Evolutionary conservation across 2,329 filamentous ascomycete genomes (phyloP).

Genomic region (Emmonsiellopsis sp.): DNA sequence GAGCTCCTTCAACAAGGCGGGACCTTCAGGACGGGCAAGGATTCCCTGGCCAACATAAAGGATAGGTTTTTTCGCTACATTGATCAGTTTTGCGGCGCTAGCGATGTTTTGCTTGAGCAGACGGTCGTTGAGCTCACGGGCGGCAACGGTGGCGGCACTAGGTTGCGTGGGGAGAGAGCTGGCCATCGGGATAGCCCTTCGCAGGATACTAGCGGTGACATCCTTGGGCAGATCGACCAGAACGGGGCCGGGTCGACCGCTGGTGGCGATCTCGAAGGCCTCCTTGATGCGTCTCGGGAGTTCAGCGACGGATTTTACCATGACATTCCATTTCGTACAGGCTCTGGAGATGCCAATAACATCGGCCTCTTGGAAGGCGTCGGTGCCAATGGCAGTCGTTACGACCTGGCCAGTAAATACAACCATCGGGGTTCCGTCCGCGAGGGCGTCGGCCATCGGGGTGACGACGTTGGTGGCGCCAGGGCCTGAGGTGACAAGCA

Average conservation of each 20-base stretch:
- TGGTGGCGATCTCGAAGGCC: slow-evolving; percentile 95
- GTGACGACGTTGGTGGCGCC: slow-evolving; percentile 96
- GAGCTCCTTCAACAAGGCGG: slow-evolving; percentile 71
- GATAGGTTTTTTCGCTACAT: slow-evolving; percentile 83
- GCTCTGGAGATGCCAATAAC: slow-evolving; percentile 86
- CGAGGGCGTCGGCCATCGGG: slow-evolving; percentile 90
- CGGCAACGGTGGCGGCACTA: slow-evolving; percentile 75
- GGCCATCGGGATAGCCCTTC: slow-evolving; percentile 72
- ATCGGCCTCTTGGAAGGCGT: slow-evolving; percentile 96
- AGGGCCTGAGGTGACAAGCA: slow-evolving; percentile 91
- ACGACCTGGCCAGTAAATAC: slow-evolving; percentile 92
- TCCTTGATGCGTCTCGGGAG: slow-evolving; percentile 91
- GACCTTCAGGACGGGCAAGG: slow-evolving; percentile 63
- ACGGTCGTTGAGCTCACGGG: slow-evolving; percentile 60
- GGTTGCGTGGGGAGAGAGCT: slow-evolving; percentile 66
- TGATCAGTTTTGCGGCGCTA: slow-evolving; percentile 73
- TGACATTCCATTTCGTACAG: slow-evolving; percentile 98
- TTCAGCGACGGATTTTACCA: slow-evolving; percentile 93
- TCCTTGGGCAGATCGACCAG: slow-evolving; percentile 96
- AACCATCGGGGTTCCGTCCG: slow-evolving; percentile 90
- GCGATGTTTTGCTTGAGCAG: slow-evolving; percentile 65
- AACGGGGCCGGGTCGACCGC: slow-evolving; percentile 84
- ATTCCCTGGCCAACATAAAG: slow-evolving; percentile 93
- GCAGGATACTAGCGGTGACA: slow-evolving; percentile 75
- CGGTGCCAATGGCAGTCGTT: slow-evolving; percentile 82